A percentile compares a stretch with the other conserved stretches of the same genome.
These are phyloP conservation scores for Hymenoscyphus occultus DNA, from an alignment of 2,329 filamentous ascomycete genomes.

Conservation along the genomic window DNA sequence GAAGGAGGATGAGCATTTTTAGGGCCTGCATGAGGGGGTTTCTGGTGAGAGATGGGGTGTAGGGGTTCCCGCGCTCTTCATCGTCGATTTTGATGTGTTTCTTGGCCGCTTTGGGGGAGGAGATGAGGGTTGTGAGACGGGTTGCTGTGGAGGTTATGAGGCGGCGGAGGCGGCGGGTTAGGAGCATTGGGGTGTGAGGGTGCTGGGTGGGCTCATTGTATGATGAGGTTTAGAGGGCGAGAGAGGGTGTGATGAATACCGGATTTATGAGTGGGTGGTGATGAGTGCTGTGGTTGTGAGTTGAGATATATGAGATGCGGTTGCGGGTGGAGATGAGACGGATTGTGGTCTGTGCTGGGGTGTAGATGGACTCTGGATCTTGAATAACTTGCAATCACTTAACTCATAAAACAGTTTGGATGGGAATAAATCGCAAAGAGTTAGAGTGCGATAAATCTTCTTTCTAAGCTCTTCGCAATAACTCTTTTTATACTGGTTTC, in stretches of 20 bases:
- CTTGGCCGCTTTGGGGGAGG: background rate
- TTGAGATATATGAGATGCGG: no score
- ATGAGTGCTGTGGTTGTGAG: no score
- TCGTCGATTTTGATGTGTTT: conserved; percentile 37
- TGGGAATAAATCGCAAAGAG: no score
- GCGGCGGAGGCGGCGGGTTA: conserved; percentile 1
- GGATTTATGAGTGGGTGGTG: no score
- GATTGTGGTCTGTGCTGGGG: no score
- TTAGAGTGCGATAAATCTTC: no score
- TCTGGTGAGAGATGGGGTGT: background rate
- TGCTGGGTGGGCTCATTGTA: background rate
- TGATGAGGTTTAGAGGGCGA: background rate
- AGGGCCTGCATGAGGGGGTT: background rate
- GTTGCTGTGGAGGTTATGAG: conserved; percentile 4
- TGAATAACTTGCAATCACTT: no score
- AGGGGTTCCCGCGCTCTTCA: conserved; percentile 24
- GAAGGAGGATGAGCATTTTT: conserved; percentile 26
- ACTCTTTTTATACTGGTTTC: no score
- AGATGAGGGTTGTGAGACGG: background rate
- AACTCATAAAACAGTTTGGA: no score
- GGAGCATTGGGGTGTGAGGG: background rate
- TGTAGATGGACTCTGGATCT: no score
- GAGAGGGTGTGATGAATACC: background rate
- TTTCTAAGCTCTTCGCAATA: no score
- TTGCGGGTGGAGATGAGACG: no score